A percentile compares a stretch with the other conserved stretches of the same genome.
These are phyloP conservation scores for Zygoascus sp. DNA, from an alignment of 1,139 yeast species.

Conservation along the genomic window DNA sequence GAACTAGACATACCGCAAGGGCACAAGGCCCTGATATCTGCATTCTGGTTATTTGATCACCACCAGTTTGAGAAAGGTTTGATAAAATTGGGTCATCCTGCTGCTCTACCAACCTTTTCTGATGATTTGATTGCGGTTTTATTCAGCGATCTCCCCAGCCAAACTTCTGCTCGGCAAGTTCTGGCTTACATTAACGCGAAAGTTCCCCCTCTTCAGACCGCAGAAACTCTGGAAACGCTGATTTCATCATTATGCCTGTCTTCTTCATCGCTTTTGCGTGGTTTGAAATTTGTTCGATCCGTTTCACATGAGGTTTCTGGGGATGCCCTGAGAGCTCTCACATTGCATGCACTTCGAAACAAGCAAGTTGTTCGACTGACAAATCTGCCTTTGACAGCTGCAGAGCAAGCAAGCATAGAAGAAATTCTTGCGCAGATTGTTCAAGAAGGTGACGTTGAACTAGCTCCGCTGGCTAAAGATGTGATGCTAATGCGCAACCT, in stretches of 20 bases:
- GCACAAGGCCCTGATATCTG: conserved; percentile 24
- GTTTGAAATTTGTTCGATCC: conserved; percentile 24
- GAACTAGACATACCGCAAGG: conserved; percentile 29
- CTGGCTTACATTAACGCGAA: conserved; percentile 24
- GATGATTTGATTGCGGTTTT: conserved; percentile 23
- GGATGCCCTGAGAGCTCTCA: conserved; percentile 17
- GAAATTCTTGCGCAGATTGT: conserved; percentile 18
- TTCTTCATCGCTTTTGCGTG: conserved; percentile 19
- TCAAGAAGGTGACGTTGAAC: conserved; percentile 13
- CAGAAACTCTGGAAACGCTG: conserved; percentile 20
- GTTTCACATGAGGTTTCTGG: conserved; percentile 20
- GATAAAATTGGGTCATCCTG: conserved; percentile 24
- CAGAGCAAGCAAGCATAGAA: conserved; percentile 21
- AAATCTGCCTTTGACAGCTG: conserved; percentile 22
- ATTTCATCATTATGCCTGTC: conserved; percentile 22
- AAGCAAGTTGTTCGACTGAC: conserved; percentile 23
- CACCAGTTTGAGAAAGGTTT: conserved; percentile 22
- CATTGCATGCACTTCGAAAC: conserved; percentile 16
- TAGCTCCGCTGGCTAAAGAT: conserved; percentile 24
- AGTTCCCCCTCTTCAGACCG: conserved; percentile 19
- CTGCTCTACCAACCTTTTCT: conserved; percentile 22
- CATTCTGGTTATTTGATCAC: conserved; percentile 27
- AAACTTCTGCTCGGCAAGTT: conserved; percentile 13
- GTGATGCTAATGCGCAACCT: conserved; percentile 22
- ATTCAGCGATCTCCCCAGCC: conserved; percentile 10